These are phyloP conservation scores for Russula emetica DNA, from an alignment of 768 basidiomycete genomes.

Conservation along the genomic window DNA sequence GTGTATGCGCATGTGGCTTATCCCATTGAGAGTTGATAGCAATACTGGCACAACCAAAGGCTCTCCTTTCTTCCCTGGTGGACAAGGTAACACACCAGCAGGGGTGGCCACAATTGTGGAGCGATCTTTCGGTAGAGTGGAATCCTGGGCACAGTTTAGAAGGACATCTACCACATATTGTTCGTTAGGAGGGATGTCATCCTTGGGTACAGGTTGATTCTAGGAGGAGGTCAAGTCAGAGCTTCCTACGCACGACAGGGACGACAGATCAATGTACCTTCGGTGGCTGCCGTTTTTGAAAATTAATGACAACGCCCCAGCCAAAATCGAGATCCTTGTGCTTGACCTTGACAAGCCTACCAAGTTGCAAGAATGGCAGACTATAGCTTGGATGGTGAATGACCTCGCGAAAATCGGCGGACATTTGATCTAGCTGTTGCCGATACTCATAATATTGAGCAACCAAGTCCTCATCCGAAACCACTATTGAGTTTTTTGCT, in stretches of 20 bases:
- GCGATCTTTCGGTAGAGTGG: slow-evolving; percentile 56
- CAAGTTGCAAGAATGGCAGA: slow-evolving; percentile 89
- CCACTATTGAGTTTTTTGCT: slow-evolving; percentile 54
- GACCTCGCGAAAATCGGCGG: slow-evolving; percentile 83
- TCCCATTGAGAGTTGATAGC: slow-evolving; percentile 78
- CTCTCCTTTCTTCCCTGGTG: slow-evolving; percentile 64
- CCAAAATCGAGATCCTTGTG: slow-evolving; percentile 88
- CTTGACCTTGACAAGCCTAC: slow-evolving; percentile 88
- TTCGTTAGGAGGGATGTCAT: slow-evolving; percentile 75
- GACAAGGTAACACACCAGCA: slow-evolving; percentile 71
- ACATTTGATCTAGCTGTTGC: slow-evolving; percentile 89
- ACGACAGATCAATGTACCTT: slow-evolving; percentile 48
- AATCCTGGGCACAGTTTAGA: slow-evolving; percentile 68
- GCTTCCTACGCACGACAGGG: not conserved
- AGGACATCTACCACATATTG: slow-evolving; percentile 94
- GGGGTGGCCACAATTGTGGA: slow-evolving; percentile 53
- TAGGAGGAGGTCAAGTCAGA: slow-evolving; percentile 31
- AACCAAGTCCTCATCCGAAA: slow-evolving; percentile 80
- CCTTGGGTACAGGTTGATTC: slow-evolving; percentile 65
- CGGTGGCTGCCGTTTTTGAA: slow-evolving; percentile 77
- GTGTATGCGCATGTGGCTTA: slow-evolving; percentile 82
- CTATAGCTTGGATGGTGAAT: slow-evolving; percentile 93
- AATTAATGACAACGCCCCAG: slow-evolving; percentile 94
- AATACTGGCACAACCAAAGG: slow-evolving; percentile 87
- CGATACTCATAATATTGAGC: slow-evolving; percentile 89